Conservation (phyloP, 371 early-diverging fungal species). For the Circinella minor region DNA sequence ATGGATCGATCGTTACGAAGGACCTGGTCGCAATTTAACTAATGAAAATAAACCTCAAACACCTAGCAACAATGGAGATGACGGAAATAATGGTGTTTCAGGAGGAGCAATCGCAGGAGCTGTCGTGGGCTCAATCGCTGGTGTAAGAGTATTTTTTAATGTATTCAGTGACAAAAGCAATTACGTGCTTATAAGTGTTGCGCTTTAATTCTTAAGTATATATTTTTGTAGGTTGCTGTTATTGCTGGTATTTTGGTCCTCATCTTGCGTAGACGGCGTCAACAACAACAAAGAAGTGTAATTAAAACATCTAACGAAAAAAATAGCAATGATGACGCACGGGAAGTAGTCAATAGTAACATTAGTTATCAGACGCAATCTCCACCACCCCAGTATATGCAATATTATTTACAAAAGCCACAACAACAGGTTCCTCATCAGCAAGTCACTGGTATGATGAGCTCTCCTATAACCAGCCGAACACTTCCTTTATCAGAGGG, state of each 20-base stretch:
- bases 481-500: neutral
- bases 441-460: neutral
- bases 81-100: neutral
- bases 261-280: neutral
- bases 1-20: neutral
- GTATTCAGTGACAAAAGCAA: too few species aligned
- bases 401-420: neutral
- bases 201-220: too few species aligned
- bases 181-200: too few species aligned
- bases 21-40: slow-evolving; percentile 2
- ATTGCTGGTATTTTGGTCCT: neutral
- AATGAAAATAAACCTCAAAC: neutral
- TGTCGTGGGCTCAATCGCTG: neutral
- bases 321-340: neutral
- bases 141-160: too few species aligned
- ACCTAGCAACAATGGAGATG: neutral
- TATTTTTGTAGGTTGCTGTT: neutral
- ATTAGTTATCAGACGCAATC: too few species aligned
- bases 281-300: neutral
- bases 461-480: neutral
- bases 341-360: too few species aligned
- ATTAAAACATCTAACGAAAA: neutral
- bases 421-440: neutral
- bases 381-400: too few species aligned
- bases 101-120: neutral